Evolutionary conservation across 208 protist species (phyloP).

Genomic region (Novymonas esmeraldas): DNA sequence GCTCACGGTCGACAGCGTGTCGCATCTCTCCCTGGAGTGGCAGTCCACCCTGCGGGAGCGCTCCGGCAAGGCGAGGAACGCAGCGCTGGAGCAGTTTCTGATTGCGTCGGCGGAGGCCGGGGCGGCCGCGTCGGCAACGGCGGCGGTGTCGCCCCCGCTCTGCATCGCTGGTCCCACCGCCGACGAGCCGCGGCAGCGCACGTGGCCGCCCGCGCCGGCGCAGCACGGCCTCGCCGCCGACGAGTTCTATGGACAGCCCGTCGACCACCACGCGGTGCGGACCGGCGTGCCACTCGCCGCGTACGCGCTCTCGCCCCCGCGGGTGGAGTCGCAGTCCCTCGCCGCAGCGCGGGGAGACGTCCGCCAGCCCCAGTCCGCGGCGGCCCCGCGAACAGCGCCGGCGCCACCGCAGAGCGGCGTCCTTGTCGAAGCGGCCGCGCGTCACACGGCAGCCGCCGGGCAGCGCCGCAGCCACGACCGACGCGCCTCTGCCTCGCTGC

Average conservation of each 20-base stretch:
- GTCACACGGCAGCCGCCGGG: not conserved
- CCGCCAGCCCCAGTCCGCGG: not conserved
- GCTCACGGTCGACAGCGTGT: conserved; percentile 35
- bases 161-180: not conserved
- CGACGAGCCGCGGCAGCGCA: not conserved
- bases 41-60: conserved; percentile 40
- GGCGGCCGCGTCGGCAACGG: conserved; percentile 1
- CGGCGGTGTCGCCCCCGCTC: not conserved
- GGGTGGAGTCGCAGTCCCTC: too few species aligned
- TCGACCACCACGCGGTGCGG: not conserved
- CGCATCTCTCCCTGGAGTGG: conserved; percentile 46
- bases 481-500: not conserved
- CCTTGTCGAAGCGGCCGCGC: too few species aligned
- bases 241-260: not conserved
- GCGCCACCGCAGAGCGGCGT: not conserved
- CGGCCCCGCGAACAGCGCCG: too few species aligned
- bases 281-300: not conserved
- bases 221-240: not conserved
- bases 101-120: conserved; percentile 33
- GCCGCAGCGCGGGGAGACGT: too few species aligned
- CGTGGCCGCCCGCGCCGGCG: not conserved
- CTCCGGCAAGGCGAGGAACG: conserved; percentile 22
- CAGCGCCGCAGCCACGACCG: not conserved
- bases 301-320: not conserved
- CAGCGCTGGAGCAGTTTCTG: conserved; percentile 29